Evolutionary conservation across 2,329 filamentous ascomycete genomes (phyloP).

Genomic region (Xylaria sp.): DNA sequence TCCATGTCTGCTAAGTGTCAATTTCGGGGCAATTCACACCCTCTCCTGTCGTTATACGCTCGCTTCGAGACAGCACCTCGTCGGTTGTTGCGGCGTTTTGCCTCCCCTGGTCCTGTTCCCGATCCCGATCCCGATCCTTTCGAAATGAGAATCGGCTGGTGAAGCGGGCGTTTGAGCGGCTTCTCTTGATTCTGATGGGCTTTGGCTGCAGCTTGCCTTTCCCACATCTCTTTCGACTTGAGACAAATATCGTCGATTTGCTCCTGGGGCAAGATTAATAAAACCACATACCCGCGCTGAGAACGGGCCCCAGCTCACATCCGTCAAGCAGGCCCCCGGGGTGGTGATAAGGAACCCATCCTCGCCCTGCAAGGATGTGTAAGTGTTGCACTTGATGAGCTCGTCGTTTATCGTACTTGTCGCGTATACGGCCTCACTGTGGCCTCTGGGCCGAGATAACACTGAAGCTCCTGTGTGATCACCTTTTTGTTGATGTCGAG

Average conservation of each 20-base stretch:
- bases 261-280: conserved; percentile 55
- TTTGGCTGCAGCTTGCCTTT: conserved; percentile 64
- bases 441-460: conserved; percentile 66
- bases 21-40: conserved; percentile 44
- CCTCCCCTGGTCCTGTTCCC: conserved; percentile 48
- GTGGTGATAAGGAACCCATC: conserved; percentile 70
- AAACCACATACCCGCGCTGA: conserved; percentile 20
- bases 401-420: conserved; percentile 56
- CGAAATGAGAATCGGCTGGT: conserved; percentile 64
- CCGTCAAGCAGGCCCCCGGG: conserved; percentile 66
- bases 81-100: conserved; percentile 51
- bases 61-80: conserved; percentile 46
- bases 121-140: conserved; percentile 46
- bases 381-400: conserved; percentile 39
- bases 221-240: conserved; percentile 68
- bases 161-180: conserved; percentile 65
- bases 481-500: conserved; percentile 69
- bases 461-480: conserved; percentile 68
- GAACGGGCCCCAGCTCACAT: conserved; percentile 57
- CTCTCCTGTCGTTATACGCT: conserved; percentile 48
- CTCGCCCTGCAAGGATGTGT: conserved; percentile 60
- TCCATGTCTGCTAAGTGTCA: conserved; percentile 37
- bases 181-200: conserved; percentile 58
- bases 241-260: conserved; percentile 71
- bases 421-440: conserved; percentile 67